Percentiles rank a stretch among this genome's conserved stretches.
phyloP scores from a whole-genome alignment of 1,284 basidiomycete species.

The Leccinum fallax region DNA sequence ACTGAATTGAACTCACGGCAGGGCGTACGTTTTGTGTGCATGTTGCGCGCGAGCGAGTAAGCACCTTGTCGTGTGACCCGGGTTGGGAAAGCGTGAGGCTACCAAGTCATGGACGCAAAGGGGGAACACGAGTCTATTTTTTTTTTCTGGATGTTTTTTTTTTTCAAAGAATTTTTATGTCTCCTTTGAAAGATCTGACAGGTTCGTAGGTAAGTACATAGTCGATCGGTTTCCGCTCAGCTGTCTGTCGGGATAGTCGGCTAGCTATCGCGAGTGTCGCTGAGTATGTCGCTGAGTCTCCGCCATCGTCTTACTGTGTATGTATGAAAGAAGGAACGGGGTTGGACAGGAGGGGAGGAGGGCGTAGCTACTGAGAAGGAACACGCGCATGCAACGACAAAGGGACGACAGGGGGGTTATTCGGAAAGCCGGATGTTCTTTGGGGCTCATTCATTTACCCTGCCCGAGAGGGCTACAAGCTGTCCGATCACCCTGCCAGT shows the following conservation, averaged over 20 bases:
- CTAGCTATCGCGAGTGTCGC: not conserved
- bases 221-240: not conserved
- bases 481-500: not conserved
- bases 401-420: not conserved
- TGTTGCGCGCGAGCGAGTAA: not conserved
- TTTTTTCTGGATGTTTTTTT: not conserved
- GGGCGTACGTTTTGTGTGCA: not conserved
- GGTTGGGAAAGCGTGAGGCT: not conserved
- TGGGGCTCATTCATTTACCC: not conserved
- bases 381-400: not conserved
- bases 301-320: not conserved
- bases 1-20: not conserved
- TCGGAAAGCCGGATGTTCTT: not conserved
- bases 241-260: not conserved
- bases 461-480: not conserved
- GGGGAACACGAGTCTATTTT: not conserved
- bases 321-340: not conserved
- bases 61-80: not conserved
- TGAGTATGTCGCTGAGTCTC: not conserved
- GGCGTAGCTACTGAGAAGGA: not conserved
- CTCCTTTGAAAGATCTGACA: not conserved
- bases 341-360: not conserved
- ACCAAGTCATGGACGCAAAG: not conserved
- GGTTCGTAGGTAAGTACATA: not conserved
- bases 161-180: not conserved